These are phyloP conservation scores for Rhodofomes roseus DNA, from an alignment of 1,284 basidiomycete genomes.

Conservation along the genomic window DNA sequence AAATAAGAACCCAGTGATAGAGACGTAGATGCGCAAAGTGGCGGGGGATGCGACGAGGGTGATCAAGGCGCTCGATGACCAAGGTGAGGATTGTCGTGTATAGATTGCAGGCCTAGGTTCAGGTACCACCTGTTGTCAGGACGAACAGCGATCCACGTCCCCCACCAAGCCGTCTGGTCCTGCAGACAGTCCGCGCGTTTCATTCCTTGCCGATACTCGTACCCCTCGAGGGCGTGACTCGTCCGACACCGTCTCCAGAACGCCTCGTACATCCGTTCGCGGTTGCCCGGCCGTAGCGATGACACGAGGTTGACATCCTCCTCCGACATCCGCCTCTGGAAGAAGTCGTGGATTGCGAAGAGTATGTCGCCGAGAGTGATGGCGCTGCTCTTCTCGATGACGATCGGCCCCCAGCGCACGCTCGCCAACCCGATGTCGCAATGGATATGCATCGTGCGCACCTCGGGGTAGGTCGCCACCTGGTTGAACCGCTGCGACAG, in stretches of 20 bases:
- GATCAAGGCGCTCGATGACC: neutral
- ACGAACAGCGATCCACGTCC: constrained; percentile 29
- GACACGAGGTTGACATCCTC: constrained; percentile 27
- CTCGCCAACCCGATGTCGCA: constrained; percentile 22
- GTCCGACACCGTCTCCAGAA: constrained; percentile 20
- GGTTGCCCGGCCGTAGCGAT: constrained; percentile 18
- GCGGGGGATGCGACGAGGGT: too few relatives aligned
- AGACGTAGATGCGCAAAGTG: too few relatives aligned
- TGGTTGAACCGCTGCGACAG: constrained; percentile 20
- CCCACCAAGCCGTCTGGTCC: constrained; percentile 31
- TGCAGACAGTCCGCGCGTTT: constrained; percentile 36
- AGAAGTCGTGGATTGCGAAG: constrained; percentile 31
- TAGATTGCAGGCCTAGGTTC: constrained; percentile 23
- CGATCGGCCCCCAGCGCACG: constrained; percentile 32
- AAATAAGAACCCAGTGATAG: neutral
- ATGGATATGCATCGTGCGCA: constrained; percentile 23
- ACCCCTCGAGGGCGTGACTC: constrained; percentile 24
- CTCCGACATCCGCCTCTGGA: constrained; percentile 29
- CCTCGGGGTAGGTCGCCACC: constrained; percentile 24
- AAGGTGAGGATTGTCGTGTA: neutral
- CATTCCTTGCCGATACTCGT: constrained; percentile 31
- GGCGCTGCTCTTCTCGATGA: constrained; percentile 18
- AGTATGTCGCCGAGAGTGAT: constrained; percentile 34
- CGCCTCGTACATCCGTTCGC: constrained; percentile 21
- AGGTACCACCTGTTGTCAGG: constrained; percentile 29